phyloP scores from a whole-genome alignment of 2,329 filamentous ascomycete species.

The Colletotrichum paranaense region DNA sequence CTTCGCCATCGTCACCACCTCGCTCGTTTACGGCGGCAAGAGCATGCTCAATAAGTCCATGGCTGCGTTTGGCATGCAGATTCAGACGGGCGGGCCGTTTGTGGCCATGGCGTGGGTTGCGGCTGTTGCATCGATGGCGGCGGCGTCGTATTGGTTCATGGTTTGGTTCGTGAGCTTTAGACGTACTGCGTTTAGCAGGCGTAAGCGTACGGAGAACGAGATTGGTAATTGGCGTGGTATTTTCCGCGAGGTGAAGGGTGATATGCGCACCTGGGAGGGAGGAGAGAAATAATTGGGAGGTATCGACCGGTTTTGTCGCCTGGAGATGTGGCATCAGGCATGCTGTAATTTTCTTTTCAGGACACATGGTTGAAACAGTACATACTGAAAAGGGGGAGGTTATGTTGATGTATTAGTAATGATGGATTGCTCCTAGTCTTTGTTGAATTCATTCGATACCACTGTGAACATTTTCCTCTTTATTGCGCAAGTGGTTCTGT shows the following conservation, averaged over 20 bases:
- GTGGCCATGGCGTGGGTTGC: conserved; percentile 38
- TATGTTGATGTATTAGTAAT: background rate
- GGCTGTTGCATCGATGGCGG: conserved; percentile 24
- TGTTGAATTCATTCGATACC: background rate
- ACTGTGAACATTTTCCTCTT: no score
- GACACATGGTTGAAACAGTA: background rate
- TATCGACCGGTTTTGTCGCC: background rate
- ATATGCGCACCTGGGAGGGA: conserved; percentile 34
- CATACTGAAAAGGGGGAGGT: background rate
- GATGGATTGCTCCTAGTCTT: accelerated
- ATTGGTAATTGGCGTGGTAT: conserved; percentile 40
- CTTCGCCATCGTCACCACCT: conserved; percentile 35
- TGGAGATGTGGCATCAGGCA: no score
- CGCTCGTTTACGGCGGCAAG: conserved; percentile 29
- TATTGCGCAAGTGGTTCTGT: no score
- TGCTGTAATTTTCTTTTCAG: background rate
- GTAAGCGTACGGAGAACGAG: conserved; percentile 35
- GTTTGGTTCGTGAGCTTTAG: conserved; percentile 42
- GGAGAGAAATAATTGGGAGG: conserved; percentile 8
- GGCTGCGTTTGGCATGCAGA: conserved; percentile 33
- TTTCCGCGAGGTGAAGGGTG: conserved; percentile 37
- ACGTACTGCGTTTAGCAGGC: conserved; percentile 36
- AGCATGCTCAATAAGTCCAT: conserved; percentile 20
- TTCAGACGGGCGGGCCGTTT: conserved; percentile 30
- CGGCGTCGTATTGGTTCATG: conserved; percentile 37